Percentiles rank a stretch among this genome's conserved stretches.
These are phyloP conservation scores for Chiua sp. DNA, from an alignment of 1,284 basidiomycete species.

Conservation along the genomic window DNA sequence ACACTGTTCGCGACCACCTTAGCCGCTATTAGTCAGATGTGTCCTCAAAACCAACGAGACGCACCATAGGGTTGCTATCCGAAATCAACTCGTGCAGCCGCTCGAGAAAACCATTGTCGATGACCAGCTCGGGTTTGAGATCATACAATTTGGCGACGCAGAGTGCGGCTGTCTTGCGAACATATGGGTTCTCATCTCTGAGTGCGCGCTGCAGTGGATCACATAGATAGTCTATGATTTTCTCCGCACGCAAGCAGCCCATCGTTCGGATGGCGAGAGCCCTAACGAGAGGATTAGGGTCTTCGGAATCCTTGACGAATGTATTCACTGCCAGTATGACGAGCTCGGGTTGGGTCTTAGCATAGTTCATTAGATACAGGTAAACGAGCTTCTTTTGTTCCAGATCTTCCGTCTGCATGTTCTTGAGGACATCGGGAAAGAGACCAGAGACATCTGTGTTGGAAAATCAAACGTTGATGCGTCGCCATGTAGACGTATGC, in stretches of 20 bases:
- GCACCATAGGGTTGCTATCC: slow-evolving; percentile 97
- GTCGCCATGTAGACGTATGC: slow-evolving; percentile 18
- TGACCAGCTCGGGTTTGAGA: slow-evolving; percentile 92
- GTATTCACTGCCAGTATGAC: slow-evolving; percentile 99
- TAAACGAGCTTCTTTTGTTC: slow-evolving; percentile 99
- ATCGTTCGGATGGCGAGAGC: slow-evolving; percentile 98
- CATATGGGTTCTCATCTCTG: slow-evolving; percentile 96
- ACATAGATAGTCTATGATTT: slow-evolving; percentile 98
- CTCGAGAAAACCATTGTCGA: slow-evolving; percentile 95
- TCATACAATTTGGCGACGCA: slow-evolving; percentile 98
- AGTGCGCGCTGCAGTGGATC: slow-evolving; percentile 93
- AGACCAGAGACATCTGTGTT: slow-evolving; percentile 87
- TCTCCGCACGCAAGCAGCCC: slow-evolving; percentile 96
- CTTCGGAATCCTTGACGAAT: slow-evolving; percentile 97
- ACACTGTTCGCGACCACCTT: slow-evolving; percentile 83
- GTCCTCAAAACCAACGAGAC: slow-evolving; percentile 26
- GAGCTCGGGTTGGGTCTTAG: slow-evolving; percentile 96
- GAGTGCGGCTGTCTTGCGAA: slow-evolving; percentile 95
- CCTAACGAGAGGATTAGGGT: slow-evolving; percentile 95
- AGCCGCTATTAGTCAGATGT: neutral
- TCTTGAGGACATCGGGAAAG: slow-evolving; percentile 98
- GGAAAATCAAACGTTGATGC: neutral
- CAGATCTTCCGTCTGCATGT: slow-evolving; percentile 95
- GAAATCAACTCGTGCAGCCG: slow-evolving; percentile 90
- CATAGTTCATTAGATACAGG: slow-evolving; percentile 98